Evolutionary conservation across 306 rosid genomes (phyloP).

Genomic region (Quercus parvula): DNA sequence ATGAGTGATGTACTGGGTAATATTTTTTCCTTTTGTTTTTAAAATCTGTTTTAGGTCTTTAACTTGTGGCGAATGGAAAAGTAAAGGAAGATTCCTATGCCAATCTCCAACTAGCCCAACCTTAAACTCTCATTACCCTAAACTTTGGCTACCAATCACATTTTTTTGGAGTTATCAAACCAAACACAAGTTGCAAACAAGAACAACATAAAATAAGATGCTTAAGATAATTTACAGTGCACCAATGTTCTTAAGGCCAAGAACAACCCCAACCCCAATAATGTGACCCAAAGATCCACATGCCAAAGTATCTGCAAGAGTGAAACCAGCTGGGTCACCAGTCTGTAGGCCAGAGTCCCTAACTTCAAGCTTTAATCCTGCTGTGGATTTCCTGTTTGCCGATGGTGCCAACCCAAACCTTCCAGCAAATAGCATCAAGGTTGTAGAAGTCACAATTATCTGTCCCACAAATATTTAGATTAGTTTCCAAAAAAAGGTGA

Average conservation of each 20-base stretch:
- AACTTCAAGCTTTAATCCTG: conserved; percentile 77
- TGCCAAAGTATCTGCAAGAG: conserved; percentile 98
- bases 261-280: conserved; percentile 94
- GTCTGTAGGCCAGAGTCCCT: conserved; percentile 97
- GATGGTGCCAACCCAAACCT: conserved; percentile 96
- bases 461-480: conserved; percentile 4
- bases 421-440: conserved; percentile 91
- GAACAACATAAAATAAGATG: not conserved
- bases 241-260: conserved; percentile 86
- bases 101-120: not conserved
- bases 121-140: not conserved
- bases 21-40: not conserved
- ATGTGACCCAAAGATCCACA: conserved; percentile 87
- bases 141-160: not conserved
- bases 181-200: not conserved
- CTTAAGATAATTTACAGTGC: conserved; percentile 43
- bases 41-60: not conserved
- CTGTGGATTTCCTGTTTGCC: conserved; percentile 90
- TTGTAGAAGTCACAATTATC: conserved; percentile 86
- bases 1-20: too few relatives aligned
- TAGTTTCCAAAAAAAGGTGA: too few relatives aligned
- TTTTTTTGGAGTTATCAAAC: not conserved
- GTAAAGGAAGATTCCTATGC: not conserved
- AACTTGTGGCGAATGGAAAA: not conserved
- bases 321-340: conserved; percentile 96